Evolutionary conservation across 1,284 basidiomycete species (phyloP).

Genomic region (Cutaneotrichosporon sp.): DNA sequence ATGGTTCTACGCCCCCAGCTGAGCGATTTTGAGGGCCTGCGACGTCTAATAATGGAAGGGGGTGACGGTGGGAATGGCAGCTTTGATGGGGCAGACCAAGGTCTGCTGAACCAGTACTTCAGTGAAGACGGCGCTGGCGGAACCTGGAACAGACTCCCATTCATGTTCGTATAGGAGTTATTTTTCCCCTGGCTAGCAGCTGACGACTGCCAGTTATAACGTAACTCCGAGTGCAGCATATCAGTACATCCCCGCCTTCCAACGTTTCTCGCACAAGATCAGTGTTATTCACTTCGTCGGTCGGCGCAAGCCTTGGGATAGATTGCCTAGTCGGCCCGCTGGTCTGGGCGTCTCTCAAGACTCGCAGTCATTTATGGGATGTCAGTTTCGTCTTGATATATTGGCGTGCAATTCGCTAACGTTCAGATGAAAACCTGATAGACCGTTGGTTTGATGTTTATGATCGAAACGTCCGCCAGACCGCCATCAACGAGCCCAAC

Average conservation of each 20-base stretch:
- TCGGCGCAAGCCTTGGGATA: constrained; percentile 84
- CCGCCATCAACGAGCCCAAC: constrained; percentile 44
- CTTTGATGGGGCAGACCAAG: constrained; percentile 98
- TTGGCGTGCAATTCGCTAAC: constrained; percentile 4
- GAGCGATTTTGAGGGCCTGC: constrained; percentile 73
- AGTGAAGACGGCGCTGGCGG: constrained; percentile 57
- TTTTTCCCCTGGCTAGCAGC: too few species aligned
- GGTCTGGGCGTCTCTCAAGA: constrained; percentile 5
- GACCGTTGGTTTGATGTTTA: constrained; percentile 89
- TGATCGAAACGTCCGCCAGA: constrained; percentile 70
- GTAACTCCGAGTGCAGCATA: constrained; percentile 96
- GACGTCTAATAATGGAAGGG: constrained; percentile 34
- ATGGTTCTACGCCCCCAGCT: constrained; percentile 78
- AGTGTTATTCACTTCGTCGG: constrained; percentile 93
- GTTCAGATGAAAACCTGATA: constrained; percentile 56
- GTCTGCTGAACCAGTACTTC: constrained; percentile 87
- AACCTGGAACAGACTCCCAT: constrained; percentile 86
- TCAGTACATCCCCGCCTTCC: constrained; percentile 95
- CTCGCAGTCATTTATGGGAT: neutral
- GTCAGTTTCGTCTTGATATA: neutral
- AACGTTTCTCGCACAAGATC: constrained; percentile 82
- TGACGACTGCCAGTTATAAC: constrained; percentile 82
- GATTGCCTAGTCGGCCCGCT: constrained; percentile 59
- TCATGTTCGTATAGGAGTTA: constrained; percentile 56
- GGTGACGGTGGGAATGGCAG: constrained; percentile 58